Evolutionary conservation across 257 asterid genomes (phyloP).

Genomic region (Fraxinus americana): DNA sequence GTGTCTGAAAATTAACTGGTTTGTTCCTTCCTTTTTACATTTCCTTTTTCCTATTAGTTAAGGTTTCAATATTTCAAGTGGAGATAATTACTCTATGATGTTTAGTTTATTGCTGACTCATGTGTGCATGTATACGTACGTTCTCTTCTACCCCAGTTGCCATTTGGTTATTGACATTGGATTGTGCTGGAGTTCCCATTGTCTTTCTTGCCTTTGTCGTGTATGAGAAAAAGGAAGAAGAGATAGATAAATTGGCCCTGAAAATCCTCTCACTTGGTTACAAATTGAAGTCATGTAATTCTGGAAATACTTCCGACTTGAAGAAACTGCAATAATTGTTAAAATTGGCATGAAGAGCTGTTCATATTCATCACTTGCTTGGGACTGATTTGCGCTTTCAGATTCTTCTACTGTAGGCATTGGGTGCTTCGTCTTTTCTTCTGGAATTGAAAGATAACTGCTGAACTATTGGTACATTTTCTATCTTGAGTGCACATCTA

Average conservation of each 20-base stretch:
- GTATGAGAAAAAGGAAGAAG: conserved; percentile 72
- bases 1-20: conserved; percentile 11
- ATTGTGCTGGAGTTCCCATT: conserved; percentile 64
- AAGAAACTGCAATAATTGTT: conserved; percentile 50
- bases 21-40: conserved; percentile 20
- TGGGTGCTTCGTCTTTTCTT: not conserved
- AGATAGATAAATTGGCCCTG: conserved; percentile 50
- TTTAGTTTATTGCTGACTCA: conserved; percentile 24
- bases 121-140: not conserved
- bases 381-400: conserved; percentile 10
- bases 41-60: conserved; percentile 19
- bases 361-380: conserved; percentile 12
- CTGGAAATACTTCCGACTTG: conserved; percentile 37
- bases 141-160: not conserved
- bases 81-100: conserved; percentile 8
- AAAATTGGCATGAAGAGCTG: conserved; percentile 8
- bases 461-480: not conserved
- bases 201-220: conserved; percentile 52
- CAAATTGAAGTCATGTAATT: conserved; percentile 46
- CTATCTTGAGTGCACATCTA: not conserved
- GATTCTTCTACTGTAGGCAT: conserved; percentile 4
- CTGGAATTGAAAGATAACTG: conserved; percentile 18
- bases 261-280: conserved; percentile 44
- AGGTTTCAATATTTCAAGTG: not conserved
- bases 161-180: conserved; percentile 11